Base-by-base conservation (phyloP, 441 rosid genomes). In the Rhodomyrtus psidioides region DNA sequence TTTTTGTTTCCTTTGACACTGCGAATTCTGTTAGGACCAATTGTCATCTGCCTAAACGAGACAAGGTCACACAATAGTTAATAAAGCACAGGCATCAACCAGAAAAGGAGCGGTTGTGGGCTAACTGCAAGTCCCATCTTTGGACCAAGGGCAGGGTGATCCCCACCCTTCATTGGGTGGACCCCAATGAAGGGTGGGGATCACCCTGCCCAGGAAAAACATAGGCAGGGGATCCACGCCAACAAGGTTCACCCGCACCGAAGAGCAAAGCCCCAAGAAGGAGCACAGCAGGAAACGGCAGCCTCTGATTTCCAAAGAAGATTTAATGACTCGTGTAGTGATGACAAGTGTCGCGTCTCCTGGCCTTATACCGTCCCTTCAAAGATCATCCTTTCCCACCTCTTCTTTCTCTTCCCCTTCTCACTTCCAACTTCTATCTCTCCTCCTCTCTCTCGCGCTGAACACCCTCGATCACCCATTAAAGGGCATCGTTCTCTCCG, bases 371-470 rank as follows among this genome's bases (percentile, higher is more conserved):
- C 79, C 49, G n/a, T 70, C 79, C 79, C 26, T 70, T 34, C 49
- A 39, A 70, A 21, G n/a, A 21, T 85, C 87, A 85, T 88, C 87
- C 79, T 65, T 56, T 56, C 28, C 55, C 54, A 53, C 86, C 62
- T 14, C 49, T 3, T 17, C 13, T 17, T 21, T 44, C 24, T 0
- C 60, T 60, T 65, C 79, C 82, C 60, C 74, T 26, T 26, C 56
- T 34, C 16, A 16, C 26, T 82, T n/a, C 59, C 82, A 82, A 74
- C 17, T 51, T 55, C 49, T 83, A 84, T 57, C 62, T 30, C 79
- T 46, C 53, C 13, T 74, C 7, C 26, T n/a, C 51, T 55, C 4
- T 9, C 44, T 81, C 23, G 39, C 27, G 17, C n/a, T 62, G 1
- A 5, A 1, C 7, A 9, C 46, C 76, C 79, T 1, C n/a, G 12